These are phyloP conservation scores for Parafenestella ontariensis DNA, from an alignment of 2,329 filamentous ascomycete species.

Conservation along the genomic window DNA sequence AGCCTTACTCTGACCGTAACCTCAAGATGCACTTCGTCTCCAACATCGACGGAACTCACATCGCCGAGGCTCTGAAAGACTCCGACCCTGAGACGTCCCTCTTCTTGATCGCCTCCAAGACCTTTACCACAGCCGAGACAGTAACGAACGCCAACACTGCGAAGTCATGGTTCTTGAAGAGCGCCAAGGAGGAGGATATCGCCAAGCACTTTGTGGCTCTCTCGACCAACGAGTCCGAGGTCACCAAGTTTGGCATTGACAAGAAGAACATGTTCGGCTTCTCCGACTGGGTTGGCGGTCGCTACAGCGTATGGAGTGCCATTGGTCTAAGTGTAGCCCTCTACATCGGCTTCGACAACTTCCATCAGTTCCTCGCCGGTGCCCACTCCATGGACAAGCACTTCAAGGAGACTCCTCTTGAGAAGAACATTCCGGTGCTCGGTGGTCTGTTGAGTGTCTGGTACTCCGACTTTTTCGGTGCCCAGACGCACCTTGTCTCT, in stretches of 20 bases:
- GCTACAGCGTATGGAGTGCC: constrained; percentile 98
- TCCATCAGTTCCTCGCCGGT: constrained; percentile 92
- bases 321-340: constrained; percentile 94
- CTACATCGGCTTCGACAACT: constrained; percentile 97
- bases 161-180: constrained; percentile 95
- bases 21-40: constrained; percentile 97
- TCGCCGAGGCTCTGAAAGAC: constrained; percentile 86
- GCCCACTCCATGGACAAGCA: constrained; percentile 99
- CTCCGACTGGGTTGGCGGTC: constrained; percentile 96
- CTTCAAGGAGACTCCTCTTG: constrained; percentile 88
- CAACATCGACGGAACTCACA: constrained; percentile 99
- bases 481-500: constrained; percentile 95
- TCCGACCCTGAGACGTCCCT: constrained; percentile 98
- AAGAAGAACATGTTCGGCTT: constrained; percentile 99
- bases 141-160: constrained; percentile 96
- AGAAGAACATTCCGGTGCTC: constrained; percentile 93
- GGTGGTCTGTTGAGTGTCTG: constrained; percentile 94
- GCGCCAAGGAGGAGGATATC: constrained; percentile 78
- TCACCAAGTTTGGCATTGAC: constrained; percentile 98
- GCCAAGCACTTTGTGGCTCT: constrained; percentile 99
- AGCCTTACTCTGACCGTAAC: constrained; percentile 86
- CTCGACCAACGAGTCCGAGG: constrained; percentile 93
- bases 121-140: constrained; percentile 98
- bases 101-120: constrained; percentile 98
- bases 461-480: constrained; percentile 99